Percentiles rank a stretch among this genome's conserved stretches.
Conservation (phyloP, 768 basidiomycete genomes). For the Suillus alpinus region DNA sequence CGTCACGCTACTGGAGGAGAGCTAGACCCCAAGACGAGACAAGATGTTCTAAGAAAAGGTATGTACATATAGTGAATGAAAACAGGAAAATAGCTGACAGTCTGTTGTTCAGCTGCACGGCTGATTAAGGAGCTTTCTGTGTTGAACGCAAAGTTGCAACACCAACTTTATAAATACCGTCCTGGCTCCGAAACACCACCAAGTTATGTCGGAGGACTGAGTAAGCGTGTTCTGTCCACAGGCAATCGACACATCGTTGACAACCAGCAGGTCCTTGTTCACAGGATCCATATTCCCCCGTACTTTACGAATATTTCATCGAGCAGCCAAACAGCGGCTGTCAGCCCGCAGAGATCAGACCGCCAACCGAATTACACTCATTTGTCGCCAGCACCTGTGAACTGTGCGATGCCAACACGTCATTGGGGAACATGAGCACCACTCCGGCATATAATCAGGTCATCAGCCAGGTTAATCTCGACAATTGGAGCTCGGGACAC, state of each 20-base stretch:
- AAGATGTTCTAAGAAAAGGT: constrained; percentile 1
- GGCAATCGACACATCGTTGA: background rate
- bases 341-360: background rate
- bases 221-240: background rate
- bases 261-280: background rate
- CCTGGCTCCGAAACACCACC: background rate
- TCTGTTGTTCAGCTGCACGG: background rate
- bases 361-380: background rate
- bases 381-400: background rate
- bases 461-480: background rate
- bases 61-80: background rate
- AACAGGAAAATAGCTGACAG: background rate
- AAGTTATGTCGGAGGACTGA: background rate
- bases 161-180: background rate
- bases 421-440: background rate
- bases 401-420: background rate
- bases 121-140: background rate
- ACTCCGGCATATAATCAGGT: background rate
- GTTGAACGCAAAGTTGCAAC: background rate
- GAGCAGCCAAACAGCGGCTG: background rate
- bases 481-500: background rate
- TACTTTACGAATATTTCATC: background rate
- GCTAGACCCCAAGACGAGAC: background rate
- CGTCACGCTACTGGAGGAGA: background rate
- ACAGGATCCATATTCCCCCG: background rate